Evolutionary conservation across 345 rosid species (phyloP).

Genomic region (Garcia nutans): DNA sequence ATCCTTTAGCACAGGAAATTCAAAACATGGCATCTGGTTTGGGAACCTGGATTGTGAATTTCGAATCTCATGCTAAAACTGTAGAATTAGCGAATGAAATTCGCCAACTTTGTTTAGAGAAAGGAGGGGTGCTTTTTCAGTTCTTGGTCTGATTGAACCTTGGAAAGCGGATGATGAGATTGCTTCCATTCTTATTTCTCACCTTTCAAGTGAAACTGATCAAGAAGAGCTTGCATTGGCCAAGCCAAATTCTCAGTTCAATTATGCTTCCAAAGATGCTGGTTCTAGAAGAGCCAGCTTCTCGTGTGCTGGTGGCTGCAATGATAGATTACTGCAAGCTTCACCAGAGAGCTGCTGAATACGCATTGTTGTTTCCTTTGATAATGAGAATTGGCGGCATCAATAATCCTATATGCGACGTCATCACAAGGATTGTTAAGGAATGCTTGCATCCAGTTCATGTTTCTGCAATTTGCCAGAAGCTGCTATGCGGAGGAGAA

Average conservation of each 20-base stretch:
- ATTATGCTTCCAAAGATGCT: slow-evolving; percentile 66
- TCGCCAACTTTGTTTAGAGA: slow-evolving; percentile 45
- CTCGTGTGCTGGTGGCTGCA: slow-evolving; percentile 57
- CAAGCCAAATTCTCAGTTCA: slow-evolving; percentile 63
- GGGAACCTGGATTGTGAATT: slow-evolving; percentile 38
- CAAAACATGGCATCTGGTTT: slow-evolving; percentile 37
- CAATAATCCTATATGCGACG: slow-evolving; percentile 54
- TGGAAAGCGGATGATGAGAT: slow-evolving; percentile 71
- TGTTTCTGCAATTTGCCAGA: slow-evolving; percentile 66
- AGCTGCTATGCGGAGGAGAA: slow-evolving; percentile 54
- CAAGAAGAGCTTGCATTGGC: slow-evolving; percentile 63
- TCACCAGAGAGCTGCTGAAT: slow-evolving; percentile 63
- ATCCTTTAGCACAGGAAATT: slow-evolving; percentile 37
- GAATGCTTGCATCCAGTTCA: slow-evolving; percentile 80
- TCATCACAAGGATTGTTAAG: slow-evolving; percentile 52
- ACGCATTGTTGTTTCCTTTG: slow-evolving; percentile 55
- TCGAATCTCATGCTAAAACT: slow-evolving; percentile 46
- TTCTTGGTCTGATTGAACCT: slow-evolving; percentile 65
- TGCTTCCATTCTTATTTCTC: slow-evolving; percentile 52
- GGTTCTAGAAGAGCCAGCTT: slow-evolving; percentile 51
- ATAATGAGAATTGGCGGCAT: slow-evolving; percentile 55
- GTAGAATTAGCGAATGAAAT: slow-evolving; percentile 49
- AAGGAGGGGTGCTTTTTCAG: slow-evolving; percentile 32
- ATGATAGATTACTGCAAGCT: slow-evolving; percentile 60
- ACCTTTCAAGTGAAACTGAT: slow-evolving; percentile 35